Evolutionary conservation across 495 filamentous ascomycete species (phyloP), one percentile per base, ranked within the genome.

Genomic region (Rhypophila decipiens): DNA sequence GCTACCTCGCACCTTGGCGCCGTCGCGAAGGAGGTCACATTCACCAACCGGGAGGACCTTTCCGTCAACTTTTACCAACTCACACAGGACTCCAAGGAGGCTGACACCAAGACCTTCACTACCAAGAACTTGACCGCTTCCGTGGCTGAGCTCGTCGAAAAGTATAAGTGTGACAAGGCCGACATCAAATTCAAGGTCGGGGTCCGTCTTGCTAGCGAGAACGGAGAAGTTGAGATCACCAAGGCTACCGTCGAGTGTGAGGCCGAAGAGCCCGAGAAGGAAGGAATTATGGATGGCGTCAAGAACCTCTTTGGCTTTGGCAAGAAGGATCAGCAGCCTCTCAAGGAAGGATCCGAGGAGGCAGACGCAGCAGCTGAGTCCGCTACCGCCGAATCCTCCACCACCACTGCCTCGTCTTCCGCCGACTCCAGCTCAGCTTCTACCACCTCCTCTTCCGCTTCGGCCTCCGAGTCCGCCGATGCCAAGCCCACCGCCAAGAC

Each of bases 281-380:
- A 86, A 59, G 86, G 81, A 19, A 82, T 86, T 41, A 75, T 97
- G 24, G 94, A 96, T 55, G 87, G 87, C 34, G 86, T 97, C 60
- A 99, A 99, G 72, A 88, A 85, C 46, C 80, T 95, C 49, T 91
- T 98, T 58, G 94, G 94, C 13, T 86, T 96, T 57, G 93, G 93
- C 7, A 82, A 81, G 50, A 72, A 91, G 71, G 90, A 95, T 54
- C 90, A 96, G 66, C 80, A 85, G 55, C 80, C 87, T 18, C 66
- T 95, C 17, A 70, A 74, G 46, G 83, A 82, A 24, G 84, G 77
- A 19, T 31, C 27, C 7, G 74, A 79, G 50, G 63, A 72, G 4
- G 76, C 72, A 9, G 70, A 77, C 20, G 59, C 73, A 7, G 69
- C 76, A 0, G 72, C 75, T 0, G 60, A 73, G 8, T 71, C 74